A percentile compares a stretch with the other conserved stretches of the same genome.
phyloP scores from a whole-genome alignment of 208 protist genomes.

The Acanthamoeba triangularis region DNA sequence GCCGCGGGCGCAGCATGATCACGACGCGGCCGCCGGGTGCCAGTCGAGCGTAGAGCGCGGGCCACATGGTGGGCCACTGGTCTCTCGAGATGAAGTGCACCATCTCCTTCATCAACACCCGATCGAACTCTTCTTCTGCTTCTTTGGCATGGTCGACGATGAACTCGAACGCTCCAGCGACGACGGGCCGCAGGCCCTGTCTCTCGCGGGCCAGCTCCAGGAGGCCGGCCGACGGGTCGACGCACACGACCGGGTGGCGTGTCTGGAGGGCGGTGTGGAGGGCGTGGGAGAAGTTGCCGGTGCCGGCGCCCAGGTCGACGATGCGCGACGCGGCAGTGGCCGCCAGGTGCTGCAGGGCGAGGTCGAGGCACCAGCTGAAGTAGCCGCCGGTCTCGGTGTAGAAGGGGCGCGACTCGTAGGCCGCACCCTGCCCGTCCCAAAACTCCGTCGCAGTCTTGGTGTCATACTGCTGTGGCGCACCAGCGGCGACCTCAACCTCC shows the following conservation, averaged over 20 bases:
- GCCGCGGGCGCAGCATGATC: not conserved
- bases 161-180: not conserved
- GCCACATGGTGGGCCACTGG: constrained; percentile 10
- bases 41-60: not conserved
- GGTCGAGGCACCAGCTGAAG: constrained; percentile 4
- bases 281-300: constrained; percentile 19
- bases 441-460: not conserved
- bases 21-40: not conserved
- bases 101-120: constrained; percentile 40
- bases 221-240: not conserved
- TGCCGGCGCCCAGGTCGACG: constrained; percentile 26
- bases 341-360: not conserved
- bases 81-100: not conserved
- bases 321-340: not conserved
- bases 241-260: constrained; percentile 30
- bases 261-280: not conserved
- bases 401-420: constrained; percentile 9
- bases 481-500: too few relatives aligned
- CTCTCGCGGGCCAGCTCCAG: not conserved
- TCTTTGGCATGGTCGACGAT: not conserved
- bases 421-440: not conserved
- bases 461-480: not conserved
- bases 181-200: not conserved
- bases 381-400: not conserved
- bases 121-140: not conserved